Base-by-base conservation (phyloP, 2,329 filamentous ascomycete species). In the Arthrobotrys sphaeroides region DNA sequence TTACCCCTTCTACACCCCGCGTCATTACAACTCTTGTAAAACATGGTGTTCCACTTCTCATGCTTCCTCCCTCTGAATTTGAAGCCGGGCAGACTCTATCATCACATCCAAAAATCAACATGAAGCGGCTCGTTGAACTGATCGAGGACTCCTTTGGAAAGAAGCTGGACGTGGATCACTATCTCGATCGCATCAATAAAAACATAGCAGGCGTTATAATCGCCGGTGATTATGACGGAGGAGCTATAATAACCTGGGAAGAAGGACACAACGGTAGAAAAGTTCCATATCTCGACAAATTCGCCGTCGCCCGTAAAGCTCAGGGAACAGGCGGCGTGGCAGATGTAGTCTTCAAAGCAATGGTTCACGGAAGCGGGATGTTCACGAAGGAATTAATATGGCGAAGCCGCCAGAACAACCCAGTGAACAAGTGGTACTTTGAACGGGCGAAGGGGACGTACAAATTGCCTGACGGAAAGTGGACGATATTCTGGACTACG, bases 381-480 rank as follows among this genome's bases (percentile, higher is more conserved):
- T 96, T 98, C 78, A 94, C 94, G 0, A 83, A 88, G 1, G 95
- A 80, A 57, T 74, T 98, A 1, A 96, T 94, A 80, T 99, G 95
- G 95, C 87, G 94, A 68, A 96, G 92, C 81, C 86, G 95, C 60
- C 91, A 90, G 80, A 89, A 94, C 81, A 98, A 99, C 81, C 94
- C 94, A 0, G 95, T 99, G 3, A 99, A 99, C 81, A 97, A 97
- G 82, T 99, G 95, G 95, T 99, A 99, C 82, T 97, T 98, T 83
- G 95, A 99, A 83, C 87, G 95, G 53, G 92, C 92, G 1, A 85
- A 88, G 53, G 95, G 95, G 0, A 94, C 90, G 1, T 91, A 90
- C 86, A 95, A 96, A 83, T 84, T 99, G 38, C 86, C 87, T 0
- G 89, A 88, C n/a, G 91, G 88, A 49, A 90, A 94, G 79, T 99